A percentile compares a stretch with the other conserved stretches of the same genome.
Conservation (phyloP, 108 stramenopile genomes). For the Fistulifera pelliculosa region DNA sequence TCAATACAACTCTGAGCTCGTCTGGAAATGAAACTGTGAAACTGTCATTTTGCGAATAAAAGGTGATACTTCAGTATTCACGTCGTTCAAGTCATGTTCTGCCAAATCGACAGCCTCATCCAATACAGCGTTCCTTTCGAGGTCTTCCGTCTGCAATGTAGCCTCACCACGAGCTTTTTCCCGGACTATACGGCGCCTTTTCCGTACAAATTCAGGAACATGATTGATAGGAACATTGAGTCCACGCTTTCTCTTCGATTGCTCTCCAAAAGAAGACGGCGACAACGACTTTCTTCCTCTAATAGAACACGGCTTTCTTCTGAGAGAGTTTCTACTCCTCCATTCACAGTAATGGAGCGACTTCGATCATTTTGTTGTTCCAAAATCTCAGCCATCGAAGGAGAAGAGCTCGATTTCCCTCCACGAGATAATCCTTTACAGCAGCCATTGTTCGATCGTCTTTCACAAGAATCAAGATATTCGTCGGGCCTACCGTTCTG, state of each 20-base stretch:
- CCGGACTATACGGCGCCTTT: constrained; percentile 44
- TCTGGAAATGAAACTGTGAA: constrained; percentile 12
- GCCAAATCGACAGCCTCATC: constrained; percentile 67
- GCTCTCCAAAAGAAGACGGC: constrained; percentile 34
- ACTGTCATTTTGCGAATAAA: constrained; percentile 12
- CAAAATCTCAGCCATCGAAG: constrained; percentile 44
- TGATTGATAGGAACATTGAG: constrained; percentile 22
- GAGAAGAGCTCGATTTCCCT: constrained; percentile 38
- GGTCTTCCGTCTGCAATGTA: constrained; percentile 35
- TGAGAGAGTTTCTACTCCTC: constrained; percentile 23
- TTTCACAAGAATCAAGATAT: constrained; percentile 83
- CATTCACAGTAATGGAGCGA: constrained; percentile 38
- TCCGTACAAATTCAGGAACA: constrained; percentile 51
- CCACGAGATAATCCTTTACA: constrained; percentile 51
- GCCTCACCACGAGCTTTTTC: constrained; percentile 55
- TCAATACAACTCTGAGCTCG: constrained; percentile 47
- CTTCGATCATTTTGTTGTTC: constrained; percentile 49
- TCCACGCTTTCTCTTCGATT: constrained; percentile 9
- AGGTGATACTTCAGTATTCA: constrained; percentile 7
- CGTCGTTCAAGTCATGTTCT: constrained; percentile 20
- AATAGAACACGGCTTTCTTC: constrained; percentile 62
- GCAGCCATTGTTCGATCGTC: constrained; percentile 76
- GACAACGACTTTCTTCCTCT: constrained; percentile 58
- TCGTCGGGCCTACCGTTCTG: constrained; percentile 10
- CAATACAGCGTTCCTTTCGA: constrained; percentile 53